These are phyloP conservation scores for Penicillium nucicola DNA, from an alignment of 495 filamentous ascomycete species.

Conservation along the genomic window DNA sequence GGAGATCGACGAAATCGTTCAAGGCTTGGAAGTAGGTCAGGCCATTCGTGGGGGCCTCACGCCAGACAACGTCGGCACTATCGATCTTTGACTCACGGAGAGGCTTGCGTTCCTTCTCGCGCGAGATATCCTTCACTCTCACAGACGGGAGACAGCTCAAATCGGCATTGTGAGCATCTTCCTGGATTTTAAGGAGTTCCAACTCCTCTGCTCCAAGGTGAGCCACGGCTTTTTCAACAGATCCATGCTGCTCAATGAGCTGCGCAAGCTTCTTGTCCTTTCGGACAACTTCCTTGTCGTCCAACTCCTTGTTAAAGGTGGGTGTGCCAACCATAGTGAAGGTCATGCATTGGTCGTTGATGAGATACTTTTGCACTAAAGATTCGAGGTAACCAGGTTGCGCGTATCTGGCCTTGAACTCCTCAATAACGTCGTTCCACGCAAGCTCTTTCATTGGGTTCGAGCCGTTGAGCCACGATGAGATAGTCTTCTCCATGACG, in stretches of 20 bases:
- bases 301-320: slow-evolving; percentile 68
- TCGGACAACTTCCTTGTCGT: slow-evolving; percentile 70
- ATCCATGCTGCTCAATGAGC: slow-evolving; percentile 63
- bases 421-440: slow-evolving; percentile 81
- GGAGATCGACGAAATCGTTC: slow-evolving; percentile 73
- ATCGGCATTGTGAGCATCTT: slow-evolving; percentile 75
- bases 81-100: slow-evolving; percentile 66
- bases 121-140: slow-evolving; percentile 81
- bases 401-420: slow-evolving; percentile 70
- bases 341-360: slow-evolving; percentile 80
- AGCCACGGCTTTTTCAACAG: slow-evolving; percentile 64
- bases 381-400: slow-evolving; percentile 77
- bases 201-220: slow-evolving; percentile 71
- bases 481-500: slow-evolving; percentile 80
- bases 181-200: slow-evolving; percentile 78
- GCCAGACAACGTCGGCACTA: slow-evolving; percentile 77
- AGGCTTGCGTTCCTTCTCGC: slow-evolving; percentile 66
- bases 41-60: slow-evolving; percentile 89
- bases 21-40: slow-evolving; percentile 94
- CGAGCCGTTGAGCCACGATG: slow-evolving; percentile 90
- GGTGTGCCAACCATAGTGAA: slow-evolving; percentile 92
- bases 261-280: slow-evolving; percentile 68
- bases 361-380: slow-evolving; percentile 82
- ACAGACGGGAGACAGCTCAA: slow-evolving; percentile 85
- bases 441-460: slow-evolving; percentile 87